Evolutionary conservation across 306 rosid genomes (phyloP).

Genomic region (Cicer judaicum): DNA sequence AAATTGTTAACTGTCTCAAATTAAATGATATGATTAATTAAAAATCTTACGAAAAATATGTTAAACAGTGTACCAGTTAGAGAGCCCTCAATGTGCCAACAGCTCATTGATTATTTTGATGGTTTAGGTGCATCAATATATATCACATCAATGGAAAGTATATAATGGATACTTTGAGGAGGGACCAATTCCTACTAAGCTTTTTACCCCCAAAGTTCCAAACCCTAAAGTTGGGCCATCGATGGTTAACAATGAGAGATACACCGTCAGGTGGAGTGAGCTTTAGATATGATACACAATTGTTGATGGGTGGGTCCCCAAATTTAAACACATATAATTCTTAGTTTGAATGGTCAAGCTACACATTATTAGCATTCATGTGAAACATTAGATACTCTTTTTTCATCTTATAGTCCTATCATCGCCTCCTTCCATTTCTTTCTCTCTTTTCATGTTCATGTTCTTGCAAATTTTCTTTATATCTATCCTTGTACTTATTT

Average conservation of each 20-base stretch:
- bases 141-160: conserved; percentile 71
- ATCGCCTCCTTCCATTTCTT: conserved; percentile 6
- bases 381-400: conserved; percentile 58
- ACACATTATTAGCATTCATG: conserved; percentile 67
- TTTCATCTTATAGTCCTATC: conserved; percentile 22
- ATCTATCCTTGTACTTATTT: neutral
- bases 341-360: conserved; percentile 88
- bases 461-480: conserved; percentile 5
- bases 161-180: conserved; percentile 29
- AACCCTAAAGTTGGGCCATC: conserved; percentile 54
- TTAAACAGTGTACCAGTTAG: too few species aligned
- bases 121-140: conserved; percentile 39
- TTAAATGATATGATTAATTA: too few species aligned
- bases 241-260: conserved; percentile 48
- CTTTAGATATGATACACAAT: conserved; percentile 22
- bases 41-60: too few species aligned
- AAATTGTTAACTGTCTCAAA: too few species aligned
- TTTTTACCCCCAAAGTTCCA: conserved; percentile 42
- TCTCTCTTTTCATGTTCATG: conserved; percentile 17
- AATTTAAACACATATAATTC: conserved; percentile 45
- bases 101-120: too few species aligned
- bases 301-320: conserved; percentile 52
- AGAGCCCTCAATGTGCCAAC: neutral
- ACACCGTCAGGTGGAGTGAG: conserved; percentile 51
- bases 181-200: conserved; percentile 48